phyloP scores from a whole-genome alignment of 192 early-diverging fungal species.

The Backusella tarrabulga region DNA sequence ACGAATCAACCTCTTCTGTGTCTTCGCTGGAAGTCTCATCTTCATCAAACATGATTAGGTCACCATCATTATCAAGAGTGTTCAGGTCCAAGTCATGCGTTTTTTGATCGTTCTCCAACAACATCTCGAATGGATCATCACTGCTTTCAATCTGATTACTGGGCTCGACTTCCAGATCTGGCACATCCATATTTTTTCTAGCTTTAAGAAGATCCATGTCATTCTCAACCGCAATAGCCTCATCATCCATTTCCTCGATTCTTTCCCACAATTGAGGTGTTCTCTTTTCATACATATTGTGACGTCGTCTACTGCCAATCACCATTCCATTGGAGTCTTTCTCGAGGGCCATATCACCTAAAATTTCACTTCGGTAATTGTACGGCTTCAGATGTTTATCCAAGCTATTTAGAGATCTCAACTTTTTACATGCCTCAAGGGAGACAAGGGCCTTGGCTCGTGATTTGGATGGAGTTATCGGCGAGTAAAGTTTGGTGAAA shows the following conservation, averaged over 20 bases:
- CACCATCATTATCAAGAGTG: neutral
- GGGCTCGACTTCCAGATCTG: neutral
- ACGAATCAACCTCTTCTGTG: neutral
- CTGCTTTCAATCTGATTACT: neutral
- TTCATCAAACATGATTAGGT: neutral
- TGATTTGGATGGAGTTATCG: conserved; percentile 49
- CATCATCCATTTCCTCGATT: neutral
- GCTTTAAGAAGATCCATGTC: neutral
- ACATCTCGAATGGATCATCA: neutral
- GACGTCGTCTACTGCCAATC: conserved; percentile 28
- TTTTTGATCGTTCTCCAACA: neutral
- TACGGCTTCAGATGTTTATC: conserved; percentile 71
- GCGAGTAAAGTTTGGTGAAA: conserved; percentile 45
- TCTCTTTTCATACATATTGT: conserved; percentile 21
- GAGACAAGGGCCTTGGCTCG: conserved; percentile 69
- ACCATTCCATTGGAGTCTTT: conserved; percentile 20
- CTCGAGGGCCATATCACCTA: conserved; percentile 14
- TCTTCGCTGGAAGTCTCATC: neutral
- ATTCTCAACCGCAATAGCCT: neutral
- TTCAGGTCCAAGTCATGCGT: too few species aligned
- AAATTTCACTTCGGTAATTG: conserved; percentile 15
- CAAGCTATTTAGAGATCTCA: conserved; percentile 70
- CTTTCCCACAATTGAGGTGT: conserved; percentile 41
- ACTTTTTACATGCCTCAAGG: conserved; percentile 65
- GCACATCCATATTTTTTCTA: neutral